Conservation (phyloP, 352 stramenopile genomes). For the Pythium volutum region DNA sequence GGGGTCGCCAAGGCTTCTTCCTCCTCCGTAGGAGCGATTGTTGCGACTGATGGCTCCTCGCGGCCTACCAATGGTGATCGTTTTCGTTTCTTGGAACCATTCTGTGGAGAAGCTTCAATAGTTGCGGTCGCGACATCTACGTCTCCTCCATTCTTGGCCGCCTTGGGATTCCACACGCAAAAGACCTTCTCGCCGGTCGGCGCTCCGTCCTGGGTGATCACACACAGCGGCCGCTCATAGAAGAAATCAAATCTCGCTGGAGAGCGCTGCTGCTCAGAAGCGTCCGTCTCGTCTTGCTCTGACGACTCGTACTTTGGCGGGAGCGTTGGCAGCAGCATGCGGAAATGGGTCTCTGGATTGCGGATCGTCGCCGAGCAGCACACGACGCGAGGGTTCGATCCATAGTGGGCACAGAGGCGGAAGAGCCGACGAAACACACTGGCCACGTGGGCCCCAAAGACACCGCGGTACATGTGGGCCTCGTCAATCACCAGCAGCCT, state of each 20-base stretch:
- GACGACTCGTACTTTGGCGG: slow-evolving; percentile 22
- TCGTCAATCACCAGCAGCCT: slow-evolving; percentile 81
- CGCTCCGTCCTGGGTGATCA: slow-evolving; percentile 90
- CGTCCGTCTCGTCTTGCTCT: not conserved
- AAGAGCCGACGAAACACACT: slow-evolving; percentile 90
- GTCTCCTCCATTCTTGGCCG: slow-evolving; percentile 14
- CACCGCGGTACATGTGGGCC: slow-evolving; percentile 94
- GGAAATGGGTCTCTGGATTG: slow-evolving; percentile 92
- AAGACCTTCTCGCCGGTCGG: slow-evolving; percentile 92
- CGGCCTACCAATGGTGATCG: not conserved
- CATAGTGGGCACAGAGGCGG: slow-evolving; percentile 83
- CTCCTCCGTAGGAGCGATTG: slow-evolving; percentile 4
- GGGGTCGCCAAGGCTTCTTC: slow-evolving; percentile 9
- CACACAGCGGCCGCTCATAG: slow-evolving; percentile 40
- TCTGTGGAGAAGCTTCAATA: not conserved
- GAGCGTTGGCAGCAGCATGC: slow-evolving; percentile 79
- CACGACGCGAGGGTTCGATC: slow-evolving; percentile 87
- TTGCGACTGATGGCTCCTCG: not conserved
- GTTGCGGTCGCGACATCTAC: not conserved
- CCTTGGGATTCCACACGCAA: slow-evolving; percentile 94
- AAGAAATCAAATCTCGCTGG: slow-evolving; percentile 64
- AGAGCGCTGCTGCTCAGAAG: too few relatives aligned
- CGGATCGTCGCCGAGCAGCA: slow-evolving; percentile 96
- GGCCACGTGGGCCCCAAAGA: slow-evolving; percentile 83
- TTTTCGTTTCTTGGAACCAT: slow-evolving; percentile 4